Conservation (phyloP, 495 filamentous ascomycete genomes). For the Baudoinia panamericana region DNA sequence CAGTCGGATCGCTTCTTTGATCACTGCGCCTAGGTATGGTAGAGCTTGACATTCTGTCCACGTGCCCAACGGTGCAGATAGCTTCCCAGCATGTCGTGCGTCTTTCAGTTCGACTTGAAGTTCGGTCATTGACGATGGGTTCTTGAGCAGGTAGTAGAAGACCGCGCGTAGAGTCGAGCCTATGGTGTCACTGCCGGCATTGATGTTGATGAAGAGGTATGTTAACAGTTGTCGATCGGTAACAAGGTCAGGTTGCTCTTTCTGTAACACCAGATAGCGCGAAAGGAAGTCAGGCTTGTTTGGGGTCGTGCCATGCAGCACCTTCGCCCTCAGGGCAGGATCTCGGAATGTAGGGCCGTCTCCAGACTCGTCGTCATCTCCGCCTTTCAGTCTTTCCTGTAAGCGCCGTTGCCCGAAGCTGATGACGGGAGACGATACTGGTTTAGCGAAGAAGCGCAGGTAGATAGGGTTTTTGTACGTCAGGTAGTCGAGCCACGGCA, state of each 20-base stretch:
- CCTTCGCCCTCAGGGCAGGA: slow-evolving; percentile 6
- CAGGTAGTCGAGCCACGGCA: slow-evolving; percentile 16
- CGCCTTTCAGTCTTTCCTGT: slow-evolving; percentile 14
- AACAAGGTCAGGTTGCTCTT: slow-evolving; percentile 17
- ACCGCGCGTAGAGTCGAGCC: slow-evolving; percentile 14
- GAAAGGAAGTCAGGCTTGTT: slow-evolving; percentile 20
- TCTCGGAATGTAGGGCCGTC: slow-evolving; percentile 4
- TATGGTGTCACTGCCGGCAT: slow-evolving; percentile 19
- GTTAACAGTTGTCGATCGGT: slow-evolving; percentile 12
- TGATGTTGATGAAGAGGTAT: slow-evolving; percentile 17
- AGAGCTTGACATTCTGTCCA: slow-evolving; percentile 29
- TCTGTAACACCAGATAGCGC: slow-evolving; percentile 16
- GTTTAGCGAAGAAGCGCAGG: slow-evolving; percentile 11
- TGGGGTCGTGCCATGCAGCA: slow-evolving; percentile 12
- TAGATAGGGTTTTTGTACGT: slow-evolving; percentile 19
- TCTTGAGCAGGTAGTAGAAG: slow-evolving; percentile 21
- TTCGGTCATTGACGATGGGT: not conserved
- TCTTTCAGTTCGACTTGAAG: slow-evolving; percentile 14
- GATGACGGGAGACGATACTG: slow-evolving; percentile 5
- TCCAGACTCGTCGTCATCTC: slow-evolving; percentile 4
- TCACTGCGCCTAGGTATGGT: slow-evolving; percentile 32
- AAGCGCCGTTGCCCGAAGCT: slow-evolving; percentile 10
- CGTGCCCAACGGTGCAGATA: slow-evolving; percentile 19
- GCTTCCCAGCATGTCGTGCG: slow-evolving; percentile 17
- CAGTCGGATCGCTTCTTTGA: slow-evolving; percentile 22